These are phyloP conservation scores for Glycine latifolia DNA, from an alignment of 306 rosid genomes.

Conservation along the genomic window DNA sequence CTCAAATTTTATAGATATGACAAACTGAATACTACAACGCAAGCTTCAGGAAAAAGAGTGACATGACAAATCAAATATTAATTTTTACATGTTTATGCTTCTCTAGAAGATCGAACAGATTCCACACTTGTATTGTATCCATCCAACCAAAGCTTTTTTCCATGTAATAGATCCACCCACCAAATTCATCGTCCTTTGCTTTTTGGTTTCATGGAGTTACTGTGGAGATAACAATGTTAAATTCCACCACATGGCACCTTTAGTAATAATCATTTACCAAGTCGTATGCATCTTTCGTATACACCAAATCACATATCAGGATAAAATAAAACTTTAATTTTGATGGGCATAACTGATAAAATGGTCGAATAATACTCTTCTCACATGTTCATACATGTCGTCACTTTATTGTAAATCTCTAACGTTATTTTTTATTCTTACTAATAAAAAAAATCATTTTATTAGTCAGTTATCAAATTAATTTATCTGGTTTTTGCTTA, in stretches of 20 bases:
- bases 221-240: conserved; percentile 20
- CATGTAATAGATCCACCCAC: conserved; percentile 9
- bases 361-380: neutral
- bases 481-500: neutral
- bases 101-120: conserved; percentile 63
- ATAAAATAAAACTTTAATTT: neutral
- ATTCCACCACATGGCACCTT: conserved; percentile 37
- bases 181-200: conserved; percentile 3
- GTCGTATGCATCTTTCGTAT: neutral
- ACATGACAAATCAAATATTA: conserved; percentile 50
- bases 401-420: neutral
- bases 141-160: conserved; percentile 40
- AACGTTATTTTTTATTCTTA: too few species aligned
- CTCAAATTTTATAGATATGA: neutral
- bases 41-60: conserved; percentile 41
- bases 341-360: neutral
- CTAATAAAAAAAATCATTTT: too few species aligned
- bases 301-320: too few species aligned
- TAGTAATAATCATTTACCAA: conserved; percentile 6
- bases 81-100: conserved; percentile 60
- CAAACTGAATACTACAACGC: conserved; percentile 21
- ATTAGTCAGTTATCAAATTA: conserved; percentile 7
- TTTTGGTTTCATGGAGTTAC: conserved; percentile 28
- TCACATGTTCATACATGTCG: neutral
- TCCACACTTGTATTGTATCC: conserved; percentile 52